Base-by-base conservation (phyloP, 2,329 filamentous ascomycete species). In the Chrysoporthe cubensis region DNA sequence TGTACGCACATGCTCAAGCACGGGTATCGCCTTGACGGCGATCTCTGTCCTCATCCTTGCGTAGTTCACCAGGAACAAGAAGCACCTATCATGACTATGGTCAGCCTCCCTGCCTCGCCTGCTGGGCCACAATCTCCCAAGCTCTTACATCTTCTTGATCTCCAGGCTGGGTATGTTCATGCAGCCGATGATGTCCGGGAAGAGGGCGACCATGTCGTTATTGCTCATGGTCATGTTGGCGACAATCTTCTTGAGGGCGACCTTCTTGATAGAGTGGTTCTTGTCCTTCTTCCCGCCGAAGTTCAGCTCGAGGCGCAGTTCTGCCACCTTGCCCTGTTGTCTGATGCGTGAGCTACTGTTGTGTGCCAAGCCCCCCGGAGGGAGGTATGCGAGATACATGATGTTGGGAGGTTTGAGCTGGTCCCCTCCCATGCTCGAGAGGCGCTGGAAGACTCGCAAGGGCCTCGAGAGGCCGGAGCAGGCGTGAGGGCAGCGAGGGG, bases 151-250 rank as follows among this genome's bases (percentile, higher is more conserved):
- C 86, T 99, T 99, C 87, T 99, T 99, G 81, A 99, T 97, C 81
- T 99, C 96, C 78, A 99, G 83, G 75, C 92, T 97, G 64, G 90
- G 91, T 71, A 99, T 92, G 74, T 92, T 89, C 96, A 99, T 99
- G 84, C 95, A 98, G 71, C 85, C 90, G 74, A 99, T 92, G 69
- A 99, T 91, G 77, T 99, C 96, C 21, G 95, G 94, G 74, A 99
- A 99, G 64, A 99, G 84, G 50, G 93, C 94, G 66, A 98, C 91
- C 96, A 99, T 99, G 80, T 99, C 96, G 77, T 98, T 99, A 82
- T 99, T 99, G 87, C 95, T 98, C 96, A 99, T 99, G 72, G 96
- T 99, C 96, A 99, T 99, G 79, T 99, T 99, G 78, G 96, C 96
- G 74, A 99, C 96, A 74, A 99, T 98, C 86, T 97, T 97, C 87